phyloP scores from a whole-genome alignment of 352 stramenopile genomes.

The Aphanomyces cochlioides region DNA sequence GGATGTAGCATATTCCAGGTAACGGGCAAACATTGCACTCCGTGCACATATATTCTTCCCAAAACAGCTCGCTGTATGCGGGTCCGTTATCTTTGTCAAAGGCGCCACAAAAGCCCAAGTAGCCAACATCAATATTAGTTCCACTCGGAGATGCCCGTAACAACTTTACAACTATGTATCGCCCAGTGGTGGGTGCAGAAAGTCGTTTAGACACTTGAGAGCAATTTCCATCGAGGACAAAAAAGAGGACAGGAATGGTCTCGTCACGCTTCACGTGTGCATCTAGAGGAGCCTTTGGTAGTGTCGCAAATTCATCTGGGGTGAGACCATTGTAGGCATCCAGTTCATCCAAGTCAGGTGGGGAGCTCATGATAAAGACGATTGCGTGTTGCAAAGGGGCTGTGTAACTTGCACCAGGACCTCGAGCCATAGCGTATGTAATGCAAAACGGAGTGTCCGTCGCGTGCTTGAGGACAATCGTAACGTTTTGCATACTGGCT shows the following conservation, averaged over 20 bases:
- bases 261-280: conserved; percentile 54
- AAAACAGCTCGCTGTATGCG: conserved; percentile 57
- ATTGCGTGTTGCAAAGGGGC: conserved; percentile 58
- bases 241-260: conserved; percentile 61
- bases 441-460: conserved; percentile 77
- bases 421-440: conserved; percentile 65
- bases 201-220: conserved; percentile 76
- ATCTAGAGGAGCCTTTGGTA: conserved; percentile 61
- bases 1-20: conserved; percentile 54
- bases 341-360: conserved; percentile 48
- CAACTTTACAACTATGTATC: conserved; percentile 78
- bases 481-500: conserved; percentile 62
- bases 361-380: conserved; percentile 67
- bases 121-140: conserved; percentile 81
- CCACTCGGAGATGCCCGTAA: conserved; percentile 51
- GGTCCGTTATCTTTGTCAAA: conserved; percentile 80
- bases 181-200: conserved; percentile 54
- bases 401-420: conserved; percentile 72
- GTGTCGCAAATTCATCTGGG: conserved; percentile 66
- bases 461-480: conserved; percentile 74
- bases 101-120: conserved; percentile 69
- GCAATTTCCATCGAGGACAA: conserved; percentile 73
- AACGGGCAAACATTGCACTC: conserved; percentile 52
- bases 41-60: conserved; percentile 48
- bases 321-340: conserved; percentile 65